Base-by-base conservation (phyloP, 495 filamentous ascomycete genomes). In the Hapsidospora chrysogenum region DNA sequence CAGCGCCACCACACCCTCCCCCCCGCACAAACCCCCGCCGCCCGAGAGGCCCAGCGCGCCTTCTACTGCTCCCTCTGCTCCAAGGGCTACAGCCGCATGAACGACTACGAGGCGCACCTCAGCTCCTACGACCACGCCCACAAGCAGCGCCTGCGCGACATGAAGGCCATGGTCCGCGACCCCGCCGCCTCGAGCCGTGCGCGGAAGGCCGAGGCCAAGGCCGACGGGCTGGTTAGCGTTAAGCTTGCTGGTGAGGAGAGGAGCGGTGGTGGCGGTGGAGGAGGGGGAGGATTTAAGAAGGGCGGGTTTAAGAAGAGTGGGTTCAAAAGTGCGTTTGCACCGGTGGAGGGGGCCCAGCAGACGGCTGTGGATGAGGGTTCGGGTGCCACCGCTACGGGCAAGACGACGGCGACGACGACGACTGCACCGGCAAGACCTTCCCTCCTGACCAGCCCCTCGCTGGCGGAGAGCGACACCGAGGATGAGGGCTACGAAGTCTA, bases 51-150 rank as follows among this genome's bases (percentile, higher is more conserved):
- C 4, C 64, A 79, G n/a, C 81, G 80, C 44, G 72, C 82, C 18
- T 94, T 97, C 61, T 85, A 81, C 56, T 97, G 78, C 59, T 64
- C 76, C 28, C 57, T 81, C 37, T 81, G 76, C 48, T 57, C 63
- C 27, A 77, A 81, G 56, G 73, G 74, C 42, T 81, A 81, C 54
- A 60, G 58, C 10, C 74, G 76, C 36, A 73, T 74, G 64, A 74
- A 76, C 46, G 75, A 80, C 41, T 78, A 73, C 47, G 74, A 79
- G 46, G 68, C 71, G 17, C 76, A 81, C 47, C 66, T 79, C 17
- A 60, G 62, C 40, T 76, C 70, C 38, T 81, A 81, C 51, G 76
- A 81, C 46, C 76, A 81, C 54, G 66, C 60, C 35, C 76, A 81
- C 50, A 74, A 74, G 40, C 63, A 78, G 56, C 70, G 51, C 18